Conservation (phyloP, 257 asterid genomes). For the Thymus mandschuricus region DNA sequence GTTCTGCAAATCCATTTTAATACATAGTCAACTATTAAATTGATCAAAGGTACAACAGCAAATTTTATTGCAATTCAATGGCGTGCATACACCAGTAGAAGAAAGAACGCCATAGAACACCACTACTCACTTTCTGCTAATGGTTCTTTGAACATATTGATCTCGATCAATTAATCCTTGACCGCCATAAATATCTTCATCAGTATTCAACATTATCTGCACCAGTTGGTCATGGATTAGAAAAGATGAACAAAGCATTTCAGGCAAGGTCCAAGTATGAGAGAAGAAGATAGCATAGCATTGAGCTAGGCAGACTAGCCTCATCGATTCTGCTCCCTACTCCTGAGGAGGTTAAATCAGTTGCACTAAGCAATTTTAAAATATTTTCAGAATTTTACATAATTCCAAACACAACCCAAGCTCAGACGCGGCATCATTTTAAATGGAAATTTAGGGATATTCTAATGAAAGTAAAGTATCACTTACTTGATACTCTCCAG, state of each 20-base stretch:
- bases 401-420: background rate
- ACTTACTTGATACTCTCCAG: slow-evolving; percentile 97
- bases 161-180: slow-evolving; percentile 62
- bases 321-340: too few relatives aligned
- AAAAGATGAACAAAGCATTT: slow-evolving; percentile 10
- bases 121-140: slow-evolving; percentile 59
- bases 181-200: slow-evolving; percentile 82
- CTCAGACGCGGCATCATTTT: slow-evolving; percentile 3
- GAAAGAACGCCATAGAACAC: slow-evolving; percentile 9
- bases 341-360: too few relatives aligned
- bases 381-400: too few relatives aligned
- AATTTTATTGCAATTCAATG: background rate
- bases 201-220: slow-evolving; percentile 79
- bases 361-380: too few relatives aligned
- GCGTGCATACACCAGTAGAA: slow-evolving; percentile 2
- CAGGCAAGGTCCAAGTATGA: slow-evolving; percentile 21
- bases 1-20: slow-evolving; percentile 48
- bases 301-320: slow-evolving; percentile 5
- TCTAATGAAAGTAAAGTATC: slow-evolving; percentile 23
- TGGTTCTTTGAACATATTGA: slow-evolving; percentile 67
- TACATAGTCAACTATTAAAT: too few relatives aligned
- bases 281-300: slow-evolving; percentile 12
- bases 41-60: background rate
- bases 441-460: slow-evolving; percentile 25
- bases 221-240: slow-evolving; percentile 30